phyloP scores from a whole-genome alignment of 345 rosid species.

The Linum trigynum region DNA sequence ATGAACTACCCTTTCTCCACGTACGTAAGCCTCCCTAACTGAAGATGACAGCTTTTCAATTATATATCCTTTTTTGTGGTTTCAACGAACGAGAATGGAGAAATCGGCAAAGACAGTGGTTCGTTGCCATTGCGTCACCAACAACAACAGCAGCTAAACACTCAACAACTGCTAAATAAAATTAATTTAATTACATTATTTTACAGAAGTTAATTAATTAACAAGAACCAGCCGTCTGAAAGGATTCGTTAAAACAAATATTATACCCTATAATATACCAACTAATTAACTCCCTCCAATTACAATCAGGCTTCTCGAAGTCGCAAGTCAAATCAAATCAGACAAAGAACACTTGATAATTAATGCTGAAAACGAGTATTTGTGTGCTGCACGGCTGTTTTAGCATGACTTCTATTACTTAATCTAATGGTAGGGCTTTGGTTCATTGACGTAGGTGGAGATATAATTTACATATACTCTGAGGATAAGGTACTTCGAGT shows the following conservation, averaged over 20 bases:
- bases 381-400: neutral
- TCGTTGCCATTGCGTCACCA: neutral
- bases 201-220: too few relatives aligned
- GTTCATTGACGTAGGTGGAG: neutral
- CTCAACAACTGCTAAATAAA: neutral
- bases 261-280: neutral
- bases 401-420: neutral
- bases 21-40: too few relatives aligned
- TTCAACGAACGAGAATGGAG: too few relatives aligned
- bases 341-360: neutral
- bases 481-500: neutral
- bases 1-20: too few relatives aligned
- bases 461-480: too few relatives aligned
- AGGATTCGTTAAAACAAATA: neutral
- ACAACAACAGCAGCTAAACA: neutral
- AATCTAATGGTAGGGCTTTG: neutral
- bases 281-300: neutral
- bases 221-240: neutral
- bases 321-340: neutral
- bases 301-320: neutral
- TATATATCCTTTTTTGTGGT: too few relatives aligned
- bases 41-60: too few relatives aligned
- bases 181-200: too few relatives aligned
- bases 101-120: neutral
- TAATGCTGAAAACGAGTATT: neutral